Percentiles rank a stretch among this genome's conserved stretches.
phyloP scores from a whole-genome alignment of 176 grass and related monocot genomes.

The Chrysopogon serrulatus region DNA sequence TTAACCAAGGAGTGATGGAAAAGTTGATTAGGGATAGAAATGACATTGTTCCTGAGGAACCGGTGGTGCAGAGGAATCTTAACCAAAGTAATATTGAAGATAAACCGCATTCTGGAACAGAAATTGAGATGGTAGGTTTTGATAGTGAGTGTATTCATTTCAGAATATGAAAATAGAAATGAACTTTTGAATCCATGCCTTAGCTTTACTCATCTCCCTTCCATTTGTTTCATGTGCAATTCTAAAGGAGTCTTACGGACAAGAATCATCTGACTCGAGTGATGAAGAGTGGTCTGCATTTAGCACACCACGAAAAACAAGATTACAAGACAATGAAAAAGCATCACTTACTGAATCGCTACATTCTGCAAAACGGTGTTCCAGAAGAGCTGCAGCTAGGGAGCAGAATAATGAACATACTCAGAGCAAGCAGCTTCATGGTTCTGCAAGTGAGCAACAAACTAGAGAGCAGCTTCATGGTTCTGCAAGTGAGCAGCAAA shows the following conservation, averaged over 20 bases:
- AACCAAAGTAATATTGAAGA: slow-evolving; percentile 28
- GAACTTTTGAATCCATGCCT: background rate
- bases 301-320: slow-evolving; percentile 28
- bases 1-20: slow-evolving; percentile 9
- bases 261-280: slow-evolving; percentile 55
- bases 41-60: background rate
- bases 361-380: background rate
- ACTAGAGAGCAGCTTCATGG: background rate
- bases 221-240: slow-evolving; percentile 23
- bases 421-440: background rate
- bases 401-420: slow-evolving; percentile 30
- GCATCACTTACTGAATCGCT: slow-evolving; percentile 18
- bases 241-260: slow-evolving; percentile 60
- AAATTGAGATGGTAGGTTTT: slow-evolving; percentile 14
- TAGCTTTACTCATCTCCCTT: slow-evolving; percentile 29
- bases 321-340: slow-evolving; percentile 28
- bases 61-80: slow-evolving; percentile 9
- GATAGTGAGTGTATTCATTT: background rate
- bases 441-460: slow-evolving; percentile 20
- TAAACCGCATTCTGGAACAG: background rate
- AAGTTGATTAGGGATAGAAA: slow-evolving; percentile 15
- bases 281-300: slow-evolving; percentile 80
- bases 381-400: slow-evolving; percentile 18
- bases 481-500: slow-evolving; percentile 21
- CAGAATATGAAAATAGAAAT: background rate